Conservation (phyloP, 352 stramenopile species). For the Elongisporangium prolatum region DNA sequence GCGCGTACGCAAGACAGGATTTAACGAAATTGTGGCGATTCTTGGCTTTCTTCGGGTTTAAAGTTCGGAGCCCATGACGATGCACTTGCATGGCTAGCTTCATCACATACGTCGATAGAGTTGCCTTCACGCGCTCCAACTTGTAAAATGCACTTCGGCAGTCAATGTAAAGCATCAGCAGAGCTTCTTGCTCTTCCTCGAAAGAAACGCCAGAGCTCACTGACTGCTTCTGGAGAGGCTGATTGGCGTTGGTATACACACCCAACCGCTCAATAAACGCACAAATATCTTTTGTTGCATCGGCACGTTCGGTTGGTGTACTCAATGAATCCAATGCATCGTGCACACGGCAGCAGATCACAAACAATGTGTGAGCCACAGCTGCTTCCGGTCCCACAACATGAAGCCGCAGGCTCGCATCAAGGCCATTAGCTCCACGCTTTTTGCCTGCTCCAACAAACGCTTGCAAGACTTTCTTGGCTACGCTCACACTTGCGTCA, state of each 20-base stretch:
- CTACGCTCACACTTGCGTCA: slow-evolving; percentile 73
- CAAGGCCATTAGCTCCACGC: slow-evolving; percentile 8
- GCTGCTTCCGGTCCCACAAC: slow-evolving; percentile 69
- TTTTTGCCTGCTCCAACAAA: slow-evolving; percentile 38
- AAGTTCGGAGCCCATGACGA: slow-evolving; percentile 17
- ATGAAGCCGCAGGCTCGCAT: slow-evolving; percentile 40
- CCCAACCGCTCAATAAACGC: slow-evolving; percentile 79
- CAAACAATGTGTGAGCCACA: slow-evolving; percentile 84
- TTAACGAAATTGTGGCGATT: slow-evolving; percentile 75
- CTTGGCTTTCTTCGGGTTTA: slow-evolving; percentile 18
- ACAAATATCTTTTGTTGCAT: slow-evolving; percentile 64
- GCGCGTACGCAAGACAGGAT: slow-evolving; percentile 84
- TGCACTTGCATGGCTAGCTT: slow-evolving; percentile 58
- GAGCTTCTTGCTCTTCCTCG: slow-evolving; percentile 72
- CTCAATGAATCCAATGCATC: slow-evolving; percentile 81
- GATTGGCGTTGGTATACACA: not conserved
- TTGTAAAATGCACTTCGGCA: slow-evolving; percentile 87
- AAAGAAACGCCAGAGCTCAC: not conserved
- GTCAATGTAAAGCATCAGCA: slow-evolving; percentile 87
- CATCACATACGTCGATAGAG: slow-evolving; percentile 53
- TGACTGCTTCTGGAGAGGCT: not conserved
- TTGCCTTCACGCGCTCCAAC: slow-evolving; percentile 65
- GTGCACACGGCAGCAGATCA: slow-evolving; percentile 79
- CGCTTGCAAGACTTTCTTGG: slow-evolving; percentile 77
- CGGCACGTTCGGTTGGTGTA: slow-evolving; percentile 41